These are phyloP conservation scores for Imleria badia DNA, from an alignment of 768 basidiomycete species.

Conservation along the genomic window DNA sequence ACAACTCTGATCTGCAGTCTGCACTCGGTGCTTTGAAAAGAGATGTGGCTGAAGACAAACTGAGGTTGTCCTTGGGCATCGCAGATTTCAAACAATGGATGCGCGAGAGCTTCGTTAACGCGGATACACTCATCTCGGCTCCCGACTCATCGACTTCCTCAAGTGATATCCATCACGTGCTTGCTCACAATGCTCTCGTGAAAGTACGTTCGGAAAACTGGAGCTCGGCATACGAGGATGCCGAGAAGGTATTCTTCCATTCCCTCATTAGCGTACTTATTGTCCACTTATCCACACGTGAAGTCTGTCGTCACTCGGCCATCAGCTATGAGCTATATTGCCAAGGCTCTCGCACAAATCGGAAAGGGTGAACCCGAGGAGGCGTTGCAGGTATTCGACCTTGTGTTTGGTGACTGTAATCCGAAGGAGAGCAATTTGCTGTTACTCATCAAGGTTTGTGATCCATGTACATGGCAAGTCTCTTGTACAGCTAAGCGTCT, in stretches of 20 bases:
- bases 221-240: not conserved
- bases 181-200: not conserved
- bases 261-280: not conserved
- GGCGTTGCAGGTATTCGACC: no score
- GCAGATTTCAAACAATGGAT: not conserved
- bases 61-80: not conserved
- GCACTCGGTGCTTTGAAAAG: not conserved
- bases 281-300: not conserved
- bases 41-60: not conserved
- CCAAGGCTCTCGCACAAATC: conserved; percentile 1
- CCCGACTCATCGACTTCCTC: not conserved
- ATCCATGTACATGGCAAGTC: not conserved
- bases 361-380: no score
- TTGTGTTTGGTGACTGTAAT: no score
- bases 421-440: not conserved
- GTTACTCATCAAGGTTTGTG: not conserved
- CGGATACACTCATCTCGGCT: not conserved
- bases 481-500: not conserved
- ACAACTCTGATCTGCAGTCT: not conserved
- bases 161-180: not conserved
- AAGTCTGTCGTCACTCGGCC: not conserved
- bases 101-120: not conserved
- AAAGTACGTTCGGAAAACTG: not conserved
- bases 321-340: conserved; percentile 8
- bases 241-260: not conserved